A percentile compares a stretch with the other conserved stretches of the same genome.
phyloP scores from a whole-genome alignment of 129 eudicot genomes.

The Lactuca sativa region DNA sequence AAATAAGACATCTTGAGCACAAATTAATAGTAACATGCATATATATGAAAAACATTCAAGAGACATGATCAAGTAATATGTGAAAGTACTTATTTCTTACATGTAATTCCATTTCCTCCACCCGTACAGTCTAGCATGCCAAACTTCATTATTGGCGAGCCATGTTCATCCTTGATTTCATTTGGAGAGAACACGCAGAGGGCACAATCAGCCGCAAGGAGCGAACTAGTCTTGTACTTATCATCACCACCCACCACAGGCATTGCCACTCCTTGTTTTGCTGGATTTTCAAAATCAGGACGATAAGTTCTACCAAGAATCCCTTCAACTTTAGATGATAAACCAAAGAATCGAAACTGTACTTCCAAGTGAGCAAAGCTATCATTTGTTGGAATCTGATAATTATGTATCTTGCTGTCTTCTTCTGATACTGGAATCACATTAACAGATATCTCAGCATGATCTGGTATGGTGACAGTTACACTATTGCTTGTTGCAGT shows the following conservation, averaged over 20 bases:
- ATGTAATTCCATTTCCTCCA: constrained; percentile 49
- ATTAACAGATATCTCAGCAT: constrained; percentile 47
- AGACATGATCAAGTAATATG: too few relatives aligned
- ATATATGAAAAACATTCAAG: too few relatives aligned
- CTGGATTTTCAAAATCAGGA: constrained; percentile 57
- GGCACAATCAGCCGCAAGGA: constrained; percentile 47
- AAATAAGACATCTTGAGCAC: too few relatives aligned
- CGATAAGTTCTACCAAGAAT: constrained; percentile 59
- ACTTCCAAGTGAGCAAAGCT: constrained; percentile 58
- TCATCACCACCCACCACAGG: constrained; percentile 57
- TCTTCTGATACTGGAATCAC: constrained; percentile 55
- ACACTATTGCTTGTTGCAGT: constrained; percentile 49
- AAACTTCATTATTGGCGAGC: constrained; percentile 24
- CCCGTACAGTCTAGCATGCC: constrained; percentile 48
- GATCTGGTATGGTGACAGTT: constrained; percentile 28
- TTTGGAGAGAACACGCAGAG: constrained; percentile 36
- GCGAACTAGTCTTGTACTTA: constrained; percentile 51
- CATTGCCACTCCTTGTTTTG: constrained; percentile 59
- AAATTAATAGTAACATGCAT: too few relatives aligned
- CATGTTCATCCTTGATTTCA: constrained; percentile 12
- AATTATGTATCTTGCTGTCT: constrained; percentile 48
- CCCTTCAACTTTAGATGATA: constrained; percentile 53
- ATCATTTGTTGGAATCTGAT: constrained; percentile 50
- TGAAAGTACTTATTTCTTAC: constrained; percentile 58
- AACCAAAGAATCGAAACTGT: constrained; percentile 50